Conservation (phyloP, 2,329 filamentous ascomycete genomes). For the Colletotrichum sp. region DNA sequence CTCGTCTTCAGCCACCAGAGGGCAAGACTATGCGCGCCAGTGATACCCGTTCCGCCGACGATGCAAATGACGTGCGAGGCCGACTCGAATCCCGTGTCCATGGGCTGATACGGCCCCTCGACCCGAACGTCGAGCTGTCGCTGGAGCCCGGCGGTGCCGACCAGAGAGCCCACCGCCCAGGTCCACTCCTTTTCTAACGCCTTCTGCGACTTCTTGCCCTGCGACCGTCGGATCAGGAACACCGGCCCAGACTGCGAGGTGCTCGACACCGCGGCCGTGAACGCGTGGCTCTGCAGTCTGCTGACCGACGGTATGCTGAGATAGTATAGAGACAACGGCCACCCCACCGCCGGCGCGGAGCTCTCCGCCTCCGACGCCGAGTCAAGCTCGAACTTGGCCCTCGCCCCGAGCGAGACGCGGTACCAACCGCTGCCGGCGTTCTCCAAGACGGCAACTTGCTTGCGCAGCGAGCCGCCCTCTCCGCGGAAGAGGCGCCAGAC, state of each 20-base stretch:
- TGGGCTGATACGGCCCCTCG: background rate
- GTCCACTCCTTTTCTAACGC: conserved; percentile 10
- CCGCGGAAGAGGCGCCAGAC: conserved; percentile 11
- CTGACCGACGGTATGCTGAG: conserved; percentile 16
- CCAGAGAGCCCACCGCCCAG: background rate
- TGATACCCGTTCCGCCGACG: background rate
- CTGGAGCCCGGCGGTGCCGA: background rate
- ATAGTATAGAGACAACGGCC: conserved; percentile 1
- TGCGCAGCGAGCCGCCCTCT: background rate
- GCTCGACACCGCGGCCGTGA: conserved; percentile 13
- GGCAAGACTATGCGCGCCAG: background rate
- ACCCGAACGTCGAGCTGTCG: background rate
- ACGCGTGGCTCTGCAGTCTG: conserved; percentile 19
- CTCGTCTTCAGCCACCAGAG: background rate
- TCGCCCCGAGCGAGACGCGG: background rate
- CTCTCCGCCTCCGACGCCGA: background rate
- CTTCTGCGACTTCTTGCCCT: background rate
- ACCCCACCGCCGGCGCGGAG: background rate
- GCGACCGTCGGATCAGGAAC: conserved; percentile 2
- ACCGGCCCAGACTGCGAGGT: background rate
- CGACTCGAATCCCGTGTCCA: background rate
- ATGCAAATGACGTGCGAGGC: background rate
- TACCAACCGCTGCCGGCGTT: background rate
- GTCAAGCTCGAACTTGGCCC: background rate
- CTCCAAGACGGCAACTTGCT: conserved; percentile 1